phyloP scores from a whole-genome alignment of 352 stramenopile genomes.

The Phytophthora palmivora region DNA sequence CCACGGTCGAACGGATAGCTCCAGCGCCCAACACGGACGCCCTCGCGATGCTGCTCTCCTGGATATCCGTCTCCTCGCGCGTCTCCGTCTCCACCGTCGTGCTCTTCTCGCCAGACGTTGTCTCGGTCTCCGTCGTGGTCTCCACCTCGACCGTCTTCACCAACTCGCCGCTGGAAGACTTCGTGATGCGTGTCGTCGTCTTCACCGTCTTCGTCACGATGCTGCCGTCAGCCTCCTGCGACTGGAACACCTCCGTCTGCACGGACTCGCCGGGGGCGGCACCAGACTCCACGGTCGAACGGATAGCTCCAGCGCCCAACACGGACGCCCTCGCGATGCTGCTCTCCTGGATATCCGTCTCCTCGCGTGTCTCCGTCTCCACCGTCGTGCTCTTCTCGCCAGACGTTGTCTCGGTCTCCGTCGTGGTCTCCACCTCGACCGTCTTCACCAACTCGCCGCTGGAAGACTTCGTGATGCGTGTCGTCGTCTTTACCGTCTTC shows the following conservation, averaged over 20 bases:
- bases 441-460: slow-evolving; percentile 22
- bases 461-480: slow-evolving; percentile 12
- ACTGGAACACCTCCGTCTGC: slow-evolving; percentile 17
- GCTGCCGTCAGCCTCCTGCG: slow-evolving; percentile 10
- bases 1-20: slow-evolving; percentile 8
- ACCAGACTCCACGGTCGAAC: slow-evolving; percentile 8
- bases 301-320: slow-evolving; percentile 1
- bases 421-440: slow-evolving; percentile 17
- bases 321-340: slow-evolving; percentile 6
- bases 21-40: not conserved
- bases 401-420: slow-evolving; percentile 15
- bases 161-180: not conserved
- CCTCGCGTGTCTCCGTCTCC: slow-evolving; percentile 14
- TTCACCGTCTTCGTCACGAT: slow-evolving; percentile 20
- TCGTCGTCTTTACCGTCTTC: slow-evolving; percentile 28
- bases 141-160: slow-evolving; percentile 14
- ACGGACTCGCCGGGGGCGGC: slow-evolving; percentile 5
- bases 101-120: slow-evolving; percentile 9
- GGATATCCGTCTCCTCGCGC: no score
- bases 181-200: slow-evolving; percentile 6
- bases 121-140: slow-evolving; percentile 20
- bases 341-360: slow-evolving; percentile 24
- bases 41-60: slow-evolving; percentile 10
- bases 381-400: slow-evolving; percentile 21
- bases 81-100: slow-evolving; percentile 17